phyloP scores from a whole-genome alignment of 306 rosid species.

The Spatholobus suberectus region DNA sequence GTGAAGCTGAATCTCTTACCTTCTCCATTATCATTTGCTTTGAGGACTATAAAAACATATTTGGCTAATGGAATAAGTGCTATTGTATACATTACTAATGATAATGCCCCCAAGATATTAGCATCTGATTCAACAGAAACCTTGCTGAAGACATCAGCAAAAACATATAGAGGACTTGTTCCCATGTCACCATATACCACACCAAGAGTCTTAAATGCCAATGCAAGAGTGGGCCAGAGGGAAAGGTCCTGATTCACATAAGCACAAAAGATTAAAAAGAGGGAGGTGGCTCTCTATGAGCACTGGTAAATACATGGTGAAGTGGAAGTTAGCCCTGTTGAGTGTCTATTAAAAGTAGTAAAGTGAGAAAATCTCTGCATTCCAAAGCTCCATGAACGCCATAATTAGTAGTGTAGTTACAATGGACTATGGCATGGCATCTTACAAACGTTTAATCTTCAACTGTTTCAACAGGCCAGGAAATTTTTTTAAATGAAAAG shows the following conservation, averaged over 20 bases:
- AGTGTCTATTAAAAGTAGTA: not conserved
- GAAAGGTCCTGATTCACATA: conserved; percentile 66
- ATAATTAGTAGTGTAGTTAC: not conserved
- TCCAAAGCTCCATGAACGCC: conserved; percentile 6
- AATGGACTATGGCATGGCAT: too few species aligned
- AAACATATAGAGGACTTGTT: conserved; percentile 94
- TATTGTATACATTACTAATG: conserved; percentile 91
- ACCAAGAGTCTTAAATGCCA: conserved; percentile 96
- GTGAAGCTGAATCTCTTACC: conserved; percentile 53
- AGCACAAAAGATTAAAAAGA: conserved; percentile 36
- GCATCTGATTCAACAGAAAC: conserved; percentile 69
- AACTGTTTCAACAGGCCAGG: not conserved
- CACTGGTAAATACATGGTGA: not conserved
- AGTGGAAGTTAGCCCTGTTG: not conserved
- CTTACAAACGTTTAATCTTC: not conserved
- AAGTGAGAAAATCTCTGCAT: conserved; percentile 11
- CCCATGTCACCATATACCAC: conserved; percentile 99
- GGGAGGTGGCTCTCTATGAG: conserved; percentile 20
- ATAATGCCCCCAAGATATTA: conserved; percentile 93
- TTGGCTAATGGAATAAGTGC: conserved; percentile 88
- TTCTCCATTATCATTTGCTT: conserved; percentile 98
- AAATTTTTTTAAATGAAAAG: not conserved
- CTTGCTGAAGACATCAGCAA: conserved; percentile 91
- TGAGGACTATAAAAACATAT: conserved; percentile 91
- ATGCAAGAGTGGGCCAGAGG: conserved; percentile 65